Conservation (phyloP, 306 rosid species). For the Vigna mungo region DNA sequence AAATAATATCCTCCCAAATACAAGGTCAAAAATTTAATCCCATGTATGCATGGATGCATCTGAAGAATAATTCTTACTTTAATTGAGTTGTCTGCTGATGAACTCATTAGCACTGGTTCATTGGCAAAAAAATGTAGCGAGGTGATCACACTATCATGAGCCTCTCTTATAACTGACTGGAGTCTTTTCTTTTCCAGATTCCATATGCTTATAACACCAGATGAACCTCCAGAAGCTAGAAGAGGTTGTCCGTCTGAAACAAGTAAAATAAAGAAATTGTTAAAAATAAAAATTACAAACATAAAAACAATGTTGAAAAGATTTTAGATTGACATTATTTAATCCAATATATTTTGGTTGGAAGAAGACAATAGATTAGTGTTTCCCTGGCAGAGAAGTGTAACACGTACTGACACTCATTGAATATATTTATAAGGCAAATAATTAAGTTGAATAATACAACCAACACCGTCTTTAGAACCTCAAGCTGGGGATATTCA, state of each 20-base stretch:
- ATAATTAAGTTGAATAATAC: neutral
- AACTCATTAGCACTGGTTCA: constrained; percentile 93
- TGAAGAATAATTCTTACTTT: constrained; percentile 62
- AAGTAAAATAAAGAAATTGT: constrained; percentile 27
- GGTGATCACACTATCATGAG: constrained; percentile 77
- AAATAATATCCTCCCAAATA: neutral
- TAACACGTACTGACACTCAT: neutral
- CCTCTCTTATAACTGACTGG: constrained; percentile 89
- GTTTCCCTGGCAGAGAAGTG: neutral
- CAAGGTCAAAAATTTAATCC: constrained; percentile 4
- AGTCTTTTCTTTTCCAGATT: constrained; percentile 96
- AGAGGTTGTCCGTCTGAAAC: constrained; percentile 90
- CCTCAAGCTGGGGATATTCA: neutral
- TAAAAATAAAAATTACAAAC: constrained; percentile 30
- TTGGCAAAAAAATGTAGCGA: constrained; percentile 91
- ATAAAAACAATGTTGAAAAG: constrained; percentile 3
- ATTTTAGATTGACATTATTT: neutral
- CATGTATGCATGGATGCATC: neutral
- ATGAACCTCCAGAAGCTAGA: constrained; percentile 97
- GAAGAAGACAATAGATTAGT: neutral
- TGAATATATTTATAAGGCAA: neutral
- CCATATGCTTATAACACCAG: constrained; percentile 97
- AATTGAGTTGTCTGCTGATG: constrained; percentile 91
- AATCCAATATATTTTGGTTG: constrained; percentile 14
- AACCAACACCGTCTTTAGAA: neutral